Conservation (phyloP, 2,329 filamentous ascomycete genomes). For the Fusarium liriodendri region DNA sequence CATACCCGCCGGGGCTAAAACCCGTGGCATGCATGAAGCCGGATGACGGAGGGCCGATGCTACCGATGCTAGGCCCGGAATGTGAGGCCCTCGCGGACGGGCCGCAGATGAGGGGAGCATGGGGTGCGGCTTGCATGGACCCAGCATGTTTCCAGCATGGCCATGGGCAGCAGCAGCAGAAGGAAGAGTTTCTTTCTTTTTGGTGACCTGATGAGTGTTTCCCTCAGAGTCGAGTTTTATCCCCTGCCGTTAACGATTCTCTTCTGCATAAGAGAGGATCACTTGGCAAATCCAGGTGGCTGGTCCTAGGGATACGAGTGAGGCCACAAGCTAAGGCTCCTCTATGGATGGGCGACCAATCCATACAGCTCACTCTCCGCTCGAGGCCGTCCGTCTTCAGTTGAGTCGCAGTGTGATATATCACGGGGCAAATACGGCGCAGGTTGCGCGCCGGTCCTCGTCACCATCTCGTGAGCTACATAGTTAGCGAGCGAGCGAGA, state of each 20-base stretch:
- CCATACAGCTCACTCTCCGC: background rate
- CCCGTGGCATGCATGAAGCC: slow-evolving; percentile 42
- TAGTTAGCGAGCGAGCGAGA: background rate
- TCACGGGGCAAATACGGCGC: slow-evolving; percentile 18
- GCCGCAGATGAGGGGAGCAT: slow-evolving; percentile 41
- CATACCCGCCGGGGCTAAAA: slow-evolving; percentile 47
- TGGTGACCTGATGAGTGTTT: background rate
- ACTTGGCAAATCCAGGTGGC: slow-evolving; percentile 18
- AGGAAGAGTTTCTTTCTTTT: background rate
- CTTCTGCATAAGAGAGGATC: slow-evolving; percentile 31
- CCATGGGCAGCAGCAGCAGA: background rate
- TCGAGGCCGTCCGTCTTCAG: slow-evolving; percentile 6
- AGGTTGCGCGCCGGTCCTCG: background rate
- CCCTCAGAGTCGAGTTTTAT: background rate
- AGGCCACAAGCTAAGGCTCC: background rate
- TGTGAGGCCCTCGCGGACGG: slow-evolving; percentile 37
- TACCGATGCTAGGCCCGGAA: slow-evolving; percentile 34
- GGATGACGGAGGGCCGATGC: slow-evolving; percentile 34
- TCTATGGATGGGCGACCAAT: background rate
- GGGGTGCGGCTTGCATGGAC: slow-evolving; percentile 20
- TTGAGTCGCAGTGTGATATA: slow-evolving; percentile 17
- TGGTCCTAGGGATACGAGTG: slow-evolving; percentile 25
- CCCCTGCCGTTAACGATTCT: slow-evolving; percentile 20
- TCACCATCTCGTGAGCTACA: background rate
- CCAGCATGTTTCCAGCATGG: slow-evolving; percentile 27